These are phyloP conservation scores for Leucosporidium scottii DNA, from an alignment of 768 basidiomycete species.

Conservation along the genomic window DNA sequence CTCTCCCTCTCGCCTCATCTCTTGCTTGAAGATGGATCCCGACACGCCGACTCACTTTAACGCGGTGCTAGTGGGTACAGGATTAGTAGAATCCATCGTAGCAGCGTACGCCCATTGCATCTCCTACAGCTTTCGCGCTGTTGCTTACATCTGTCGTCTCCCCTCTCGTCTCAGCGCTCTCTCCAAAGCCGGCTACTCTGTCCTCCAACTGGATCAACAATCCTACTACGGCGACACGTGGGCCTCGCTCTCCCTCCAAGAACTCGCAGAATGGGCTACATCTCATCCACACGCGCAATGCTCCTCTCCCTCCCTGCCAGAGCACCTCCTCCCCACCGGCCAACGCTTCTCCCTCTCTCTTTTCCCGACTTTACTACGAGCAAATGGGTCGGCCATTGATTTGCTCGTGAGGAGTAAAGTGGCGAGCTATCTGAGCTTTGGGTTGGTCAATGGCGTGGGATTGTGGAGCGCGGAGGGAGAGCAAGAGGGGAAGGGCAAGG, in stretches of 20 bases:
- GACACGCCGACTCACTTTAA: slow-evolving; percentile 41
- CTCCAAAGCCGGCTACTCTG: slow-evolving; percentile 75
- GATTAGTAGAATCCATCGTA: slow-evolving; percentile 67
- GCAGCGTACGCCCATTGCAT: slow-evolving; percentile 65
- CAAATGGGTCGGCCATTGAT: slow-evolving; percentile 68
- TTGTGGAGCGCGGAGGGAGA: slow-evolving; percentile 46
- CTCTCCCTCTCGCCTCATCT: too few species aligned
- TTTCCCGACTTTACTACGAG: slow-evolving; percentile 72
- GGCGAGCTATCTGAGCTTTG: slow-evolving; percentile 82
- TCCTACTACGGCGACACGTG: slow-evolving; percentile 76
- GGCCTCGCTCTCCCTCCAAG: slow-evolving; percentile 73
- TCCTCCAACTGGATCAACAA: slow-evolving; percentile 80
- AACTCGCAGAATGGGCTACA: slow-evolving; percentile 49
- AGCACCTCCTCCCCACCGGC: slow-evolving; percentile 50
- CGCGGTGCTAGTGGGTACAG: neutral
- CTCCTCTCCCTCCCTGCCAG: slow-evolving; percentile 9
- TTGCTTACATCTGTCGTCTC: neutral
- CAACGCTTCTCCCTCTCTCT: slow-evolving; percentile 80
- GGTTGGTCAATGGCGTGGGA: slow-evolving; percentile 57
- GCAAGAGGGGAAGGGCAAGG: slow-evolving; percentile 44
- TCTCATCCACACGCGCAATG: neutral
- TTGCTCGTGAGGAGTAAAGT: slow-evolving; percentile 75
- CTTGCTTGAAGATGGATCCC: slow-evolving; percentile 10
- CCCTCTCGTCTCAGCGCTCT: slow-evolving; percentile 59
- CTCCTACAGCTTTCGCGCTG: neutral